Evolutionary conservation across 345 rosid species (phyloP).

Genomic region (Turnera subulata): DNA sequence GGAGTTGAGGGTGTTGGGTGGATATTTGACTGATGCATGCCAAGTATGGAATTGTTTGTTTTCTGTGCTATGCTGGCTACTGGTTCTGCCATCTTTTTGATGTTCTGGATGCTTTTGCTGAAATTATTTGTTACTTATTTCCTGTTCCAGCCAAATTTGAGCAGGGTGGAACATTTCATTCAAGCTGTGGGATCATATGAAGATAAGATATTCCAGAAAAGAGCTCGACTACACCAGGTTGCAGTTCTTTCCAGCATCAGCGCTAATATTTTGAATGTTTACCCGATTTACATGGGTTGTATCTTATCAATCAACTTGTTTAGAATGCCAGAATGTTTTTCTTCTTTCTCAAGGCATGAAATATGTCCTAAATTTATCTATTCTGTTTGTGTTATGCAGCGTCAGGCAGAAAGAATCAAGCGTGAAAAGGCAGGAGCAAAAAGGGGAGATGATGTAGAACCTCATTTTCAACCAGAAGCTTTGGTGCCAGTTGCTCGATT

Average conservation of each 20-base stretch:
- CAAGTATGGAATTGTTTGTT: constrained; percentile 12
- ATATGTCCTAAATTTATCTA: no score
- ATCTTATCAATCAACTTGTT: neutral
- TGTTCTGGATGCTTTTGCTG: neutral
- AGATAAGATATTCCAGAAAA: neutral
- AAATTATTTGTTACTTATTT: neutral
- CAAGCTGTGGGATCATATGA: constrained; percentile 19
- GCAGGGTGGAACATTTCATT: constrained; percentile 23
- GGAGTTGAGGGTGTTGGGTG: constrained; percentile 27
- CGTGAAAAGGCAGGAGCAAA: constrained; percentile 55
- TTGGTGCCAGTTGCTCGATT: constrained; percentile 73
- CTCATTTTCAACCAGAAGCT: constrained; percentile 44
- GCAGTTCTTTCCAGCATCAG: no score
- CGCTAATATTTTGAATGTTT: neutral
- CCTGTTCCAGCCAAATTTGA: constrained; percentile 19
- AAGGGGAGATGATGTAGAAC: constrained; percentile 59
- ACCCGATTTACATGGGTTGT: neutral
- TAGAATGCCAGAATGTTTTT: no score
- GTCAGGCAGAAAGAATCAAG: constrained; percentile 60
- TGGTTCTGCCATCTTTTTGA: neutral
- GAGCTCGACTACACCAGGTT: no score
- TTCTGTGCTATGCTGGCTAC: neutral
- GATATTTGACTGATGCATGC: constrained; percentile 26
- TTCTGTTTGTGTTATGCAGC: no score
- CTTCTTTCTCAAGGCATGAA: no score